These are phyloP conservation scores for Rhynchospora pubera DNA, from an alignment of 176 grass and related monocot genomes.

Conservation along the genomic window DNA sequence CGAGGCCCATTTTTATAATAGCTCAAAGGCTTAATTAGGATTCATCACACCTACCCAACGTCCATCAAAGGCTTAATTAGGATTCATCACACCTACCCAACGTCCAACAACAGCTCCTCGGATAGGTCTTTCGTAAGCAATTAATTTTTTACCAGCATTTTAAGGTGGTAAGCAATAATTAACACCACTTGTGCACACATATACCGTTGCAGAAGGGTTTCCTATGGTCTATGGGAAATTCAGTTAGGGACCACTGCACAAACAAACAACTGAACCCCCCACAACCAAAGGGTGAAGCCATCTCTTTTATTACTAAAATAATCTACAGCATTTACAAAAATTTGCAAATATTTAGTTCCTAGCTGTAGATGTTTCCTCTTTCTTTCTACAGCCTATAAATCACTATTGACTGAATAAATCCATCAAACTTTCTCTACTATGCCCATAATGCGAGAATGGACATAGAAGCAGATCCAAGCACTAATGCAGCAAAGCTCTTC, in stretches of 20 bases:
- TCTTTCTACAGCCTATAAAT: not conserved
- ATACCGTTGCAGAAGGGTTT: not conserved
- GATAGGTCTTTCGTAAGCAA: not conserved
- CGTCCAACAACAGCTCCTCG: not conserved
- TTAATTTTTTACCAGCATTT: not conserved
- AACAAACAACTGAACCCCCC: not conserved
- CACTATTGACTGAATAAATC: not conserved
- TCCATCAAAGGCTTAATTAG: no score
- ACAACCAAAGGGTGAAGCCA: not conserved
- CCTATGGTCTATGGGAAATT: not conserved
- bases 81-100: not conserved
- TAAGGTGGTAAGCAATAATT: not conserved
- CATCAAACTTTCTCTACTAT: constrained; percentile 13
- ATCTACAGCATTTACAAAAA: constrained; percentile 8
- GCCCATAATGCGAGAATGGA: constrained; percentile 95
- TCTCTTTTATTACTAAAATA: not conserved
- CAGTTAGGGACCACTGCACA: not conserved
- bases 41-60: no score
- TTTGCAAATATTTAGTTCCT: not conserved
- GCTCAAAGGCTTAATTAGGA: not conserved
- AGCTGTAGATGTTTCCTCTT: not conserved
- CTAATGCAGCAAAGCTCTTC: constrained; percentile 56
- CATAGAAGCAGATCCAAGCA: constrained; percentile 93
- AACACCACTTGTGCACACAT: no score
- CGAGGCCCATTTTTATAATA: not conserved